phyloP scores from a whole-genome alignment of 2,329 filamentous ascomycete genomes.

The Aspergillus arachidicola region DNA sequence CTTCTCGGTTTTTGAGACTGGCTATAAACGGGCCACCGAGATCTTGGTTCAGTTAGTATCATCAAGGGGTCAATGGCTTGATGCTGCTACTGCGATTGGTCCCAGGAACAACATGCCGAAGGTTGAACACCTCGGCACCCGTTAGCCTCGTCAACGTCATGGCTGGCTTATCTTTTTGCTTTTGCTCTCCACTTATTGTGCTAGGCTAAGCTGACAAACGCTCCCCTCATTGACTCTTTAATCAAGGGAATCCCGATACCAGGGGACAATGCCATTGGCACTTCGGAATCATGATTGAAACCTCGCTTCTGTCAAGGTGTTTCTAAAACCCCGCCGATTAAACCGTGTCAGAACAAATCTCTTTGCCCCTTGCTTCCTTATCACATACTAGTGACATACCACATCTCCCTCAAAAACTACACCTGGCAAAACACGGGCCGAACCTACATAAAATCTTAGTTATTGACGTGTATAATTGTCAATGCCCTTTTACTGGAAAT shows the following conservation, averaged over 20 bases:
- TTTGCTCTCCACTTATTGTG: background rate
- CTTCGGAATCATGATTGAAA: background rate
- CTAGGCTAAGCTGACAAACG: background rate
- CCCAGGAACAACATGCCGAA: background rate
- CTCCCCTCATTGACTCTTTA: background rate
- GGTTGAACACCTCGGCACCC: background rate
- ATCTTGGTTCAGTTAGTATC: too few species aligned
- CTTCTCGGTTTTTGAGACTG: background rate
- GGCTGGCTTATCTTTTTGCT: background rate
- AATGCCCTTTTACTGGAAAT: conserved; percentile 19
- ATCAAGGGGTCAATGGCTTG: background rate
- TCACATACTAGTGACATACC: background rate
- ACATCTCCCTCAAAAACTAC: background rate
- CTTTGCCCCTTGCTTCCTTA: background rate
- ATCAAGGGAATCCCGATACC: background rate
- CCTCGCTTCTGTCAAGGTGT: background rate
- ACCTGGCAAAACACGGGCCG: background rate
- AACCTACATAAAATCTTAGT: background rate
- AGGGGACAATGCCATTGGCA: background rate
- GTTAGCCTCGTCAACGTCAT: background rate
- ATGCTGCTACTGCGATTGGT: background rate
- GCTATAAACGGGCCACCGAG: background rate
- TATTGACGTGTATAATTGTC: background rate
- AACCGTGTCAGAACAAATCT: background rate
- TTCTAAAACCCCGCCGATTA: background rate